Evolutionary conservation across 108 stramenopile genomes (phyloP), one percentile per base, ranked within the genome.

Genomic region (Seminavis robusta): DNA sequence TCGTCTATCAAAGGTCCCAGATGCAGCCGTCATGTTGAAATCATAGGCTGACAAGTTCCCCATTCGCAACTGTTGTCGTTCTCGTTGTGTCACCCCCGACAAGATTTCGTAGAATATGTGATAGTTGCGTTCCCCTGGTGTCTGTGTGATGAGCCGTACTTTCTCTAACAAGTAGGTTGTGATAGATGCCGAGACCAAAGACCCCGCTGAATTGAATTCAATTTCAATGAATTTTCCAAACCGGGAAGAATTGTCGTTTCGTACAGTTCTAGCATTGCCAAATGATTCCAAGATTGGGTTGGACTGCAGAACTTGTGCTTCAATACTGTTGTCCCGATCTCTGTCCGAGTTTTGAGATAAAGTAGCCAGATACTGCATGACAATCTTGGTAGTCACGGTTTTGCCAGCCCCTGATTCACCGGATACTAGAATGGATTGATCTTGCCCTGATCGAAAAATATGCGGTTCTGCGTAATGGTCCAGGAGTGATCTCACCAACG

Each of bases 361-460:
- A 4, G 80, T 73, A 11, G 95, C 92, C 28, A 97, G 68, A 56
- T 94, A 97, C 52, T 85, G 63, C 98, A 99, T 96, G 34, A 99
- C 83, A 47, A 97, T 83, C 61, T 99, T 99, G 38, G 95, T 95
- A 0, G 96, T 96, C 24, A 98, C 98, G 7, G 97, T 99, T 61
- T 98, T 99, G 11, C 96, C 97, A n/a, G 98, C 94, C 10, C 98
- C 98, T 48, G 67, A 72, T 73, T 98, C 98, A 23, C 90, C 90
- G 52, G 79, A 81, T 0, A 92, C 84, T 0, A 95, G 67, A 61
- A 95, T 92, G 21, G 83, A 74, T 53, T 87, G 71, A 53, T 79
- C 56, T 20, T 52, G 51, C 17, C 31, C 40, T 29, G 28, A 21
- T 9, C 56, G 49, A 36, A 64, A 63, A 28, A 66, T 56, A 11